phyloP scores from a whole-genome alignment of 1,284 basidiomycete genomes.

The Chondrostereum purpureum region DNA sequence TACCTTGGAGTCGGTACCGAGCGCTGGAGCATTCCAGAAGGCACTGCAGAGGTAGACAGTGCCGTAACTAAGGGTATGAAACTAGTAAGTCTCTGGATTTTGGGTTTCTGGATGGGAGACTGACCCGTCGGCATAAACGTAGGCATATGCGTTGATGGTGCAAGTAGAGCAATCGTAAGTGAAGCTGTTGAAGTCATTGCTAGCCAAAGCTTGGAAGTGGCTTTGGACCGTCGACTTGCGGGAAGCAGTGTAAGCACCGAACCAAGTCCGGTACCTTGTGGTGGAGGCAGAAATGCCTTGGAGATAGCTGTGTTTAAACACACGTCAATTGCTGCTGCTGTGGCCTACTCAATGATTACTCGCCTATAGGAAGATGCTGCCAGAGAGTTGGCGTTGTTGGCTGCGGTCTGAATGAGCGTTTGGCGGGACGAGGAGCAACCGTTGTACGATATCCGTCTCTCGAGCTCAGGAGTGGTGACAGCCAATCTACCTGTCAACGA shows the following conservation, averaged over 20 bases:
- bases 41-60: slow-evolving; percentile 11
- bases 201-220: slow-evolving; percentile 27
- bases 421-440: slow-evolving; percentile 32
- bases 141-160: slow-evolving; percentile 33
- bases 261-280: slow-evolving; percentile 36
- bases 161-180: slow-evolving; percentile 34
- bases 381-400: slow-evolving; percentile 28
- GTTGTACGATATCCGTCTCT: slow-evolving; percentile 27
- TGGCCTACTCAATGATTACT: no score
- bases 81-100: not conserved
- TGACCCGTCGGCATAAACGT: slow-evolving; percentile 34
- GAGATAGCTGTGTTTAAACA: slow-evolving; percentile 8
- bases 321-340: no score
- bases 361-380: slow-evolving; percentile 26
- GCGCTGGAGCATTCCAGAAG: slow-evolving; percentile 39
- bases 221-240: slow-evolving; percentile 29
- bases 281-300: slow-evolving; percentile 23
- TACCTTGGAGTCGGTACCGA: slow-evolving; percentile 42
- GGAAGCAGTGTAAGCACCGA: slow-evolving; percentile 30
- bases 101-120: slow-evolving; percentile 6
- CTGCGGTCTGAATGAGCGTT: slow-evolving; percentile 17
- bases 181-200: slow-evolving; percentile 19
- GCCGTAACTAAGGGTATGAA: slow-evolving; percentile 25
- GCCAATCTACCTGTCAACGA: no score
- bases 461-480: slow-evolving; percentile 15